Evolutionary conservation across 352 stramenopile species (phyloP).

Genomic region (Phytophthora cryptogea): DNA sequence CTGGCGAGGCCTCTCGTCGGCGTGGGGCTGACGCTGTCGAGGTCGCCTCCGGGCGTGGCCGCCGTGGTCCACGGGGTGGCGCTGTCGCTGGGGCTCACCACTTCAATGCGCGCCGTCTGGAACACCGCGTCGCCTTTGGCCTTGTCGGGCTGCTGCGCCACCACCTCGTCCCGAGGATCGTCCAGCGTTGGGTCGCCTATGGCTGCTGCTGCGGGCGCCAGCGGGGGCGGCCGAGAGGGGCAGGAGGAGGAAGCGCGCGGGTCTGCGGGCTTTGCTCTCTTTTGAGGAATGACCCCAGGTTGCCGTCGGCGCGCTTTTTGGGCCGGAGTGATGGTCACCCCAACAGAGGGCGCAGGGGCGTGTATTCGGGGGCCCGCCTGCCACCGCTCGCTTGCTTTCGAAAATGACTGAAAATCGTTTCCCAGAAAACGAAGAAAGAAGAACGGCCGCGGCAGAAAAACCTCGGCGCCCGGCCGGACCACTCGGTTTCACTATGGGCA

Average conservation of each 20-base stretch:
- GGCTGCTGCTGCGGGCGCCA: conserved; percentile 36
- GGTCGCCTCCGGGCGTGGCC: conserved; percentile 40
- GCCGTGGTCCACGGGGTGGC: conserved; percentile 42
- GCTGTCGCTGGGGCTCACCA: conserved; percentile 54
- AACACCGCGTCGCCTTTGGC: conserved; percentile 37
- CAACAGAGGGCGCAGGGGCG: conserved; percentile 34
- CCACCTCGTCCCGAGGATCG: conserved; percentile 41
- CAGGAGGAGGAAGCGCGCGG: background rate
- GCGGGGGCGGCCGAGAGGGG: conserved; percentile 11
- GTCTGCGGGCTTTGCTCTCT: conserved; percentile 43
- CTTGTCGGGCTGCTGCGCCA: conserved; percentile 40
- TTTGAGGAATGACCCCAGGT: conserved; percentile 58
- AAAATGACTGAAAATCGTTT: conserved; percentile 56
- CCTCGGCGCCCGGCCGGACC: conserved; percentile 17
- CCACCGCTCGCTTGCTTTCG: conserved; percentile 54
- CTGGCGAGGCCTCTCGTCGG: conserved; percentile 29
- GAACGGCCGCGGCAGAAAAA: conserved; percentile 32
- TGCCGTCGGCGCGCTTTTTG: conserved; percentile 30
- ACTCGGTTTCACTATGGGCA: conserved; percentile 23
- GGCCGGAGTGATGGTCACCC: conserved; percentile 50
- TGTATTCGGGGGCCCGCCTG: conserved; percentile 48
- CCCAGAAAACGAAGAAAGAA: conserved; percentile 46
- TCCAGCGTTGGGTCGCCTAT: conserved; percentile 51
- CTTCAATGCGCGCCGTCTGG: conserved; percentile 51
- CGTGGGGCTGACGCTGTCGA: conserved; percentile 21